A percentile compares a stretch with the other conserved stretches of the same genome.
phyloP scores from a whole-genome alignment of 1,139 yeast genomes.

The Waltiozyma sp. region DNA sequence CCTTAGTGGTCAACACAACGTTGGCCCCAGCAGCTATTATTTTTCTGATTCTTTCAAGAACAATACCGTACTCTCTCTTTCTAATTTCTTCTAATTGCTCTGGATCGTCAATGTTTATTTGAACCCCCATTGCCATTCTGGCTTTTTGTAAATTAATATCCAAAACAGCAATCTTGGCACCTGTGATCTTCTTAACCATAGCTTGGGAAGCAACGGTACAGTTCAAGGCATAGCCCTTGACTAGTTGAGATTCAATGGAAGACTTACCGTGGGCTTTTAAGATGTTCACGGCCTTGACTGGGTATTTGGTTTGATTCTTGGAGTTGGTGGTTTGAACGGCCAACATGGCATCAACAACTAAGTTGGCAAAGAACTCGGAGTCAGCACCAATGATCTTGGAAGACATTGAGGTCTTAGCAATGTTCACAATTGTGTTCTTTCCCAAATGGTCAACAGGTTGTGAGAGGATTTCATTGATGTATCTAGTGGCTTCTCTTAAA shows the following conservation, averaged over 20 bases:
- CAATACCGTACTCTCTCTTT: slow-evolving; percentile 86
- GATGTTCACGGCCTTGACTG: slow-evolving; percentile 94
- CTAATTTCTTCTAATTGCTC: slow-evolving; percentile 94
- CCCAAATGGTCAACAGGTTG: slow-evolving; percentile 75
- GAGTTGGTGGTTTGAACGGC: slow-evolving; percentile 88
- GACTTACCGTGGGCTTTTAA: slow-evolving; percentile 96
- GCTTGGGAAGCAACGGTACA: slow-evolving; percentile 98
- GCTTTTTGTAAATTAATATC: slow-evolving; percentile 95
- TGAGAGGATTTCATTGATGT: slow-evolving; percentile 76
- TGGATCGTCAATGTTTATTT: slow-evolving; percentile 93
- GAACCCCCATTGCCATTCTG: slow-evolving; percentile 97
- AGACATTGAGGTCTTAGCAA: slow-evolving; percentile 96
- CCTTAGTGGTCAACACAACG: slow-evolving; percentile 93
- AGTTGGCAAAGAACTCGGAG: slow-evolving; percentile 75
- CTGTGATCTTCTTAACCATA: slow-evolving; percentile 64
- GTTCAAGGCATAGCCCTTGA: slow-evolving; percentile 91
- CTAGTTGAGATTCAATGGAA: slow-evolving; percentile 71
- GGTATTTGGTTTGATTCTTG: slow-evolving; percentile 85
- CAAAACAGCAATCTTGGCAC: slow-evolving; percentile 83
- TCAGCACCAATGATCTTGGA: slow-evolving; percentile 96
- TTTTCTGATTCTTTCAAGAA: slow-evolving; percentile 78
- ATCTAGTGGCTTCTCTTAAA: slow-evolving; percentile 81
- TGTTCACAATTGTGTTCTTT: slow-evolving; percentile 69
- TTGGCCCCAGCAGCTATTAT: slow-evolving; percentile 92
- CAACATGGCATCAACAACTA: slow-evolving; percentile 93